These are phyloP conservation scores for Irpex lacteus DNA, from an alignment of 1,284 basidiomycete genomes.

Conservation along the genomic window DNA sequence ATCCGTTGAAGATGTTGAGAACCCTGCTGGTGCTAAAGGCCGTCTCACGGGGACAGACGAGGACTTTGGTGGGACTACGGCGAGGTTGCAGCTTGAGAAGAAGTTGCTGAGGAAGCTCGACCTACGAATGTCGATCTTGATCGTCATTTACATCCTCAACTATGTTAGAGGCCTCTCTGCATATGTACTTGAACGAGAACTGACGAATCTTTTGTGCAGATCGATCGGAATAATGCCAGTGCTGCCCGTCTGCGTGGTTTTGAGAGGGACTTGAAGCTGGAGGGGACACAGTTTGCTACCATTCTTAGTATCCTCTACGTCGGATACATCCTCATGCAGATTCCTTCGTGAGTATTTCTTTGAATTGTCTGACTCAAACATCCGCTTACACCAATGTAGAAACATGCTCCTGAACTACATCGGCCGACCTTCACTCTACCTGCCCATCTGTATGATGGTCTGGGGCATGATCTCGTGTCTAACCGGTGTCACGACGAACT, in stretches of 20 bases:
- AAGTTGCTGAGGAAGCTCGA: slow-evolving; percentile 62
- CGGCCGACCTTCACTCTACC: slow-evolving; percentile 71
- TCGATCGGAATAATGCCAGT: slow-evolving; percentile 69
- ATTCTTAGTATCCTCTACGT: slow-evolving; percentile 75
- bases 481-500: slow-evolving; percentile 65
- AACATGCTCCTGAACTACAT: slow-evolving; percentile 75
- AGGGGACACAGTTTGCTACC: slow-evolving; percentile 66
- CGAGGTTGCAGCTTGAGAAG: slow-evolving; percentile 44
- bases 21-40: neutral
- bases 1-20: neutral
- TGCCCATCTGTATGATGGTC: slow-evolving; percentile 67
- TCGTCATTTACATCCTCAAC: slow-evolving; percentile 69
- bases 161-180: slow-evolving; percentile 39
- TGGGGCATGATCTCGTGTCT: slow-evolving; percentile 69
- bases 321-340: slow-evolving; percentile 79
- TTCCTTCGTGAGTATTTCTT: slow-evolving; percentile 57
- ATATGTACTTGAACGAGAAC: slow-evolving; percentile 18
- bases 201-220: slow-evolving; percentile 28
- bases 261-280: slow-evolving; percentile 63
- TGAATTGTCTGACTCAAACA: neutral
- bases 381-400: slow-evolving; percentile 30
- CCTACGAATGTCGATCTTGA: slow-evolving; percentile 58
- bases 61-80: slow-evolving; percentile 42
- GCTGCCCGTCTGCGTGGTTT: slow-evolving; percentile 70
- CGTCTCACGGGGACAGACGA: slow-evolving; percentile 23